These are phyloP conservation scores for Trichoderma asperellum DNA, from an alignment of 2,329 filamentous ascomycete genomes.

Conservation along the genomic window DNA sequence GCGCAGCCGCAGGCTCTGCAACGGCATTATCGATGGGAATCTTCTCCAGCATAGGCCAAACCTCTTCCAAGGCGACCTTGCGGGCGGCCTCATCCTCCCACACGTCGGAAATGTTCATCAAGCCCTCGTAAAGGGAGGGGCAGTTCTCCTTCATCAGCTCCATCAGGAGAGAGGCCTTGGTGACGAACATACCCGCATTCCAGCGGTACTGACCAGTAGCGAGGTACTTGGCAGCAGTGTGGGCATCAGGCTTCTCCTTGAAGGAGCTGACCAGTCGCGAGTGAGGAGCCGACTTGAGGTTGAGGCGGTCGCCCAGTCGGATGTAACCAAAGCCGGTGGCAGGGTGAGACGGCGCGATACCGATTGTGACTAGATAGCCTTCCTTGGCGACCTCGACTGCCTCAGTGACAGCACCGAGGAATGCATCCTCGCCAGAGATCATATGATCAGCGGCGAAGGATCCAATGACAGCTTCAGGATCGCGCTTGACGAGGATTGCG, in stretches of 20 bases:
- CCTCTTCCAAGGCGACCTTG: constrained; percentile 32
- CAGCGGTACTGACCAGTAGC: constrained; percentile 37
- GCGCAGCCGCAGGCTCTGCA: constrained; percentile 37
- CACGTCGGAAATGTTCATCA: constrained; percentile 34
- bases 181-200: constrained; percentile 39
- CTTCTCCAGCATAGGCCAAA: constrained; percentile 36
- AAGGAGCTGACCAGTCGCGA: constrained; percentile 36
- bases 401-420: constrained; percentile 36
- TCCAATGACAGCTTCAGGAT: constrained; percentile 35
- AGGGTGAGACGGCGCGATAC: constrained; percentile 37
- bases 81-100: constrained; percentile 36
- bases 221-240: constrained; percentile 37
- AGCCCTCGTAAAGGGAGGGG: constrained; percentile 33
- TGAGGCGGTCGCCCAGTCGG: constrained; percentile 35
- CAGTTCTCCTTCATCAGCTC: constrained; percentile 35
- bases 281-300: constrained; percentile 31
- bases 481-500: constrained; percentile 35
- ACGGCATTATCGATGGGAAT: constrained; percentile 37
- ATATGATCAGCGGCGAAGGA: constrained; percentile 38
- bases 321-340: constrained; percentile 38
- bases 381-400: constrained; percentile 37
- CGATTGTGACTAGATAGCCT: constrained; percentile 37
- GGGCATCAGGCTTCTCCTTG: constrained; percentile 38
- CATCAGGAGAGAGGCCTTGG: constrained; percentile 37
- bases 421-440: constrained; percentile 38